Conservation (phyloP, 2,329 filamentous ascomycete genomes). For the Microsporum audouinii region DNA sequence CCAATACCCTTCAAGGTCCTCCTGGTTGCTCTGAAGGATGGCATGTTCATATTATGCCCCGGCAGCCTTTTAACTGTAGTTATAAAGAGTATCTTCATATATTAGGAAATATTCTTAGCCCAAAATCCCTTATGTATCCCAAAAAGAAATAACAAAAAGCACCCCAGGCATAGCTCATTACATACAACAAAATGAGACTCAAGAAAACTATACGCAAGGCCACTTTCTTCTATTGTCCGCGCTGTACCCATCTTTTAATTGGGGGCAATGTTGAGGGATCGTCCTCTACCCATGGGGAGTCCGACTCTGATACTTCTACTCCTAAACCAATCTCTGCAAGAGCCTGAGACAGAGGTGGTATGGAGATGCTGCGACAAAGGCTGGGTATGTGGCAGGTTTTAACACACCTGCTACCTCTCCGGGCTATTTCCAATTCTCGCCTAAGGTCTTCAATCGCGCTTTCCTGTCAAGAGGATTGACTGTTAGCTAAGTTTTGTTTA, state of each 20-base stretch:
- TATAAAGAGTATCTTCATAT: no score
- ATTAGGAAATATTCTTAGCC: no score
- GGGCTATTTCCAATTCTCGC: conserved; percentile 45
- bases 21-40: neutral
- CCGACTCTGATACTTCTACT: neutral
- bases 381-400: neutral
- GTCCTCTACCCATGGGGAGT: neutral
- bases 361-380: no score
- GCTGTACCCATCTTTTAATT: neutral
- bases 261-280: neutral
- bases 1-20: neutral
- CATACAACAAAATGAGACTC: no score
- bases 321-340: neutral
- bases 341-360: neutral
- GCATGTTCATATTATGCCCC: neutral
- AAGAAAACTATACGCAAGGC: no score
- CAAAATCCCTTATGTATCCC: no score
- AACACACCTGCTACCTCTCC: conserved; percentile 29
- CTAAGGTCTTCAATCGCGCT: conserved; percentile 44
- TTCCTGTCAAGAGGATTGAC: conserved; percentile 19
- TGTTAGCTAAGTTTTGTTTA: neutral
- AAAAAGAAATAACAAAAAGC: neutral
- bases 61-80: no score
- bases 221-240: neutral
- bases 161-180: no score